Evolutionary conservation across 2,329 filamentous ascomycete species (phyloP), one percentile per base, ranked within the genome.

Genomic region (Aspergillus cejpii): DNA sequence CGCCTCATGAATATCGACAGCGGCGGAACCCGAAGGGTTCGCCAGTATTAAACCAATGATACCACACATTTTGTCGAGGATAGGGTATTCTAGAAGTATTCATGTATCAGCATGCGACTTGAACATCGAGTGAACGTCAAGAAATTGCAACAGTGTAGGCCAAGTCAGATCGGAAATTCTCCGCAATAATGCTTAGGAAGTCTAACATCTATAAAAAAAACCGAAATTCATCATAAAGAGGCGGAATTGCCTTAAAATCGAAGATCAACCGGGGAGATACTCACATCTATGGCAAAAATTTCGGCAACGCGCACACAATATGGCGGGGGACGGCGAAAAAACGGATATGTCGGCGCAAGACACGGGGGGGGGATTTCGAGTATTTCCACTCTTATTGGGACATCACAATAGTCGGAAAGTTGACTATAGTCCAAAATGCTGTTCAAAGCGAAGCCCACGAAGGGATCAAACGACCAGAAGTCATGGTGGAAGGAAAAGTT

Each of bases 1-100:
- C 31, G 78, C 75, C 65, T 87, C 83, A 62, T 87, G 83, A 33
- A 87, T 71, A 54, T 86, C 83, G 49, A 79, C 73, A 24, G 81
- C 82, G 41, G 68, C 64, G 41, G 70, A 69, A 33, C 68, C 68
- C 41, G 70, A 73, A 49, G 73, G 67, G 56, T 80, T 74, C 50
- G 77, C 79, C 49, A 82, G 72, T 51, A 83, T 79, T 41, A 82
- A 65, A 52, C 72, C 79, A 45, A 81, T 69, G 53, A 83, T 79
- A 57, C 79, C 79, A 66, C 79, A 83, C 79, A 83, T 83, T 33
- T 51, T 72, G 62, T 53, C 41, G 41, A 43, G 37, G 44, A 39
- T 23, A 43, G 39, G 37, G 37, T 44, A 50, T 61, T 62, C 54
- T 59, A 39, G n/a, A 39, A n/a, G 36, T 48, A 38, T 43, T 39